Conservation (phyloP, 2,329 filamentous ascomycete species). For the Fusarium sp. region DNA sequence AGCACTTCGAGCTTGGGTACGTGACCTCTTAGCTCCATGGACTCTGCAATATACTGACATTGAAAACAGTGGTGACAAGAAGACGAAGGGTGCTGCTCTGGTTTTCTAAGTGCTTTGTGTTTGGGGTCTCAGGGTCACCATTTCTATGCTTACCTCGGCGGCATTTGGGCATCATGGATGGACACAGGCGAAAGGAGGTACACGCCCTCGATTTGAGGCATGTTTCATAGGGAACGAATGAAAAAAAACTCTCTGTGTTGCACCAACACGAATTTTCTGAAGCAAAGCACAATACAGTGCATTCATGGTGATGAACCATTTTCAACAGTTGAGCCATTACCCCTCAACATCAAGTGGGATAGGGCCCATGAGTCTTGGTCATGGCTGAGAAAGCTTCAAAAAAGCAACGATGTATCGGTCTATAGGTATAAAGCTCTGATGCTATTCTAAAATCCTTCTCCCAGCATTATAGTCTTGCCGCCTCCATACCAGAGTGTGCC, state of each 20-base stretch:
- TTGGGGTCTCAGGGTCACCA: constrained; percentile 51
- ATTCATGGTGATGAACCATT: constrained; percentile 4
- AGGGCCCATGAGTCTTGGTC: not conserved
- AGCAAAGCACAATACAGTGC: constrained; percentile 8
- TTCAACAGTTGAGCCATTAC: constrained; percentile 7
- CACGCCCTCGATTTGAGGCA: constrained; percentile 56
- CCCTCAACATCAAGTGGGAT: not conserved
- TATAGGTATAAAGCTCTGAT: constrained; percentile 22
- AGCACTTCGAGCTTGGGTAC: constrained; percentile 99
- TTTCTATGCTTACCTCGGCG: constrained; percentile 57
- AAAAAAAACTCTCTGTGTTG: constrained; percentile 46
- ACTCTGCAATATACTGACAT: constrained; percentile 53
- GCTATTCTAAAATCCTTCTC: constrained; percentile 66
- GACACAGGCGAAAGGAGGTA: constrained; percentile 61
- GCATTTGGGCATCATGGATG: constrained; percentile 61
- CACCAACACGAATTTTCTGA: constrained; percentile 32
- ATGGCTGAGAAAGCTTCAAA: constrained; percentile 11
- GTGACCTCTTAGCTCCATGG: constrained; percentile 51
- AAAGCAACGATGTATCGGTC: constrained; percentile 15
- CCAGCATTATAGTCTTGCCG: constrained; percentile 73
- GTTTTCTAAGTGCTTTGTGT: constrained; percentile 87
- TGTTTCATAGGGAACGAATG: constrained; percentile 59
- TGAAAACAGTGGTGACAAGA: constrained; percentile 94
- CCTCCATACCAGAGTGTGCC: constrained; percentile 90
- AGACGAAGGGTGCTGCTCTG: constrained; percentile 99